A percentile compares a stretch with the other conserved stretches of the same genome.
These are phyloP conservation scores for Cercospora citrullina DNA, from an alignment of 2,329 filamentous ascomycete species.

Conservation along the genomic window DNA sequence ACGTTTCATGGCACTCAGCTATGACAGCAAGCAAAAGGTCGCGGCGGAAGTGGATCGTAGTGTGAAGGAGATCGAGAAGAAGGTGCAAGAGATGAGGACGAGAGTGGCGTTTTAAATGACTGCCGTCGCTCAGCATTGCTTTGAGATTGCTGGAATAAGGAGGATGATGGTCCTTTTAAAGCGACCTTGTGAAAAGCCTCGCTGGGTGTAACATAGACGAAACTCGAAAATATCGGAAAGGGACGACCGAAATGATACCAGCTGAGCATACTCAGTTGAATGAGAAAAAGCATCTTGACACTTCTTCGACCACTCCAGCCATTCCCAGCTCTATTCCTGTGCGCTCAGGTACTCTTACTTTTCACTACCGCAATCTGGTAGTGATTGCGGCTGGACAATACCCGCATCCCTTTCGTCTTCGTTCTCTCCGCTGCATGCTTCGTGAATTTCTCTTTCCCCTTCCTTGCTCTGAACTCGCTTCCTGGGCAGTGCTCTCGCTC, in stretches of 20 bases:
- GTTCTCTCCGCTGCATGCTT: neutral
- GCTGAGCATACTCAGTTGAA: neutral
- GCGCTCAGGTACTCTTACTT: neutral
- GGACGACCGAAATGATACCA: neutral
- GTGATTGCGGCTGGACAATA: neutral
- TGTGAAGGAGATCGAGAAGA: conserved; percentile 90
- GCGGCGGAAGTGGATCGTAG: conserved; percentile 89
- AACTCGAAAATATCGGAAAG: neutral
- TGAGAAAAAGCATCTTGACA: neutral
- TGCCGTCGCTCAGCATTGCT: neutral
- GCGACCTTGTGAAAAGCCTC: neutral
- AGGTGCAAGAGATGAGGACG: conserved; percentile 60
- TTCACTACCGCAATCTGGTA: neutral
- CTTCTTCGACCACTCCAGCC: neutral
- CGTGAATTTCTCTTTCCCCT: neutral
- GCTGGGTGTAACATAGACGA: neutral
- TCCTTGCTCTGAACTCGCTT: neutral
- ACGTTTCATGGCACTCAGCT: conserved; percentile 77
- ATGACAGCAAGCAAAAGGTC: conserved; percentile 93
- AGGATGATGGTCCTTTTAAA: neutral
- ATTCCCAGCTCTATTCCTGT: neutral
- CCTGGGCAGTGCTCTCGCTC: neutral
- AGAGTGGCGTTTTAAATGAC: conserved; percentile 39
- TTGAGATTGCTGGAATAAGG: neutral
- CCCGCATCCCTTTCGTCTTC: neutral